Evolutionary conservation across 75 land plant species (phyloP).

Genomic region (Chamaecyparis obtusa): DNA sequence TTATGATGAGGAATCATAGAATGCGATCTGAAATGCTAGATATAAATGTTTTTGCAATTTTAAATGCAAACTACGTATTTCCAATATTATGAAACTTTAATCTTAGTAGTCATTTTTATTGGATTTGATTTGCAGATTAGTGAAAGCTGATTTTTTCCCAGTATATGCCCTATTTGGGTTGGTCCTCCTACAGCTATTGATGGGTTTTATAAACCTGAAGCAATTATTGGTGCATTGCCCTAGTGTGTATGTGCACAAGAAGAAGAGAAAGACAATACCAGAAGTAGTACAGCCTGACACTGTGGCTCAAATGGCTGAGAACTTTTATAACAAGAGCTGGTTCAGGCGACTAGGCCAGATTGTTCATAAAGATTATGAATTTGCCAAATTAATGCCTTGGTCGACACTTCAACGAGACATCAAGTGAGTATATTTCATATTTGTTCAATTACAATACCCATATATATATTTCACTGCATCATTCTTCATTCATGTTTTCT

Average conservation of each 20-base stretch:
- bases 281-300: slow-evolving; percentile 51
- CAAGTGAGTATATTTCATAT: not conserved
- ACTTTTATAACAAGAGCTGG: slow-evolving; percentile 36
- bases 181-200: slow-evolving; percentile 17
- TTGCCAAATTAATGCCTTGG: slow-evolving; percentile 7
- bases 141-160: slow-evolving; percentile 41
- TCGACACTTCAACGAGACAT: not conserved
- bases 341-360: slow-evolving; percentile 26
- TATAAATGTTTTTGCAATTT: too few species aligned
- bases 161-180: slow-evolving; percentile 47
- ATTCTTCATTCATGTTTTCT: not conserved
- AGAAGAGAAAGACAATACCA: slow-evolving; percentile 42
- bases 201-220: slow-evolving; percentile 34
- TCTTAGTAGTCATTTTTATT: not conserved
- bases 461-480: too few species aligned
- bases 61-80: too few species aligned
- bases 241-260: slow-evolving; percentile 42
- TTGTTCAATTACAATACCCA: too few species aligned
- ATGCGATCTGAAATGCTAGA: too few species aligned
- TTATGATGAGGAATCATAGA: too few species aligned
- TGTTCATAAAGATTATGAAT: not conserved
- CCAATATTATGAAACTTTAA: too few species aligned
- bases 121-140: slow-evolving; percentile 4
- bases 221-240: slow-evolving; percentile 36
- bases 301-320: slow-evolving; percentile 17